These are phyloP conservation scores for Babesia divergens DNA, from an alignment of 169 alveolate species.

Conservation along the genomic window DNA sequence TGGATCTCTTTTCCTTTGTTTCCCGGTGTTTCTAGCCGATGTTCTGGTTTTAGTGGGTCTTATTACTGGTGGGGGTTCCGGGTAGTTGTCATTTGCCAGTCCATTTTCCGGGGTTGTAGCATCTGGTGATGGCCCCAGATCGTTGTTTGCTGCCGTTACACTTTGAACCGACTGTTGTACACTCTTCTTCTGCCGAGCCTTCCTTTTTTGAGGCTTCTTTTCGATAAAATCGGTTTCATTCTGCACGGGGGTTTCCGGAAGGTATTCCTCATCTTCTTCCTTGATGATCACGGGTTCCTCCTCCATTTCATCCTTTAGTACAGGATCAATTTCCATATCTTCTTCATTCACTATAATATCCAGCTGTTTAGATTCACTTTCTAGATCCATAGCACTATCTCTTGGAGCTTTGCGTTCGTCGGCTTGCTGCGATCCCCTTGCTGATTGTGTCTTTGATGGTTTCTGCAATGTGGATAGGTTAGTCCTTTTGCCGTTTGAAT, in stretches of 20 bases:
- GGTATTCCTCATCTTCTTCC: slow-evolving; percentile 9
- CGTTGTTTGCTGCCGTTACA: background rate
- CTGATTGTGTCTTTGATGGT: too few relatives aligned
- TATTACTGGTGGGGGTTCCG: slow-evolving; percentile 8
- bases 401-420: too few relatives aligned
- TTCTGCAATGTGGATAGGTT: too few relatives aligned
- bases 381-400: too few relatives aligned
- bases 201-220: background rate
- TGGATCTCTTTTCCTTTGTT: background rate
- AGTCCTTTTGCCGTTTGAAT: too few relatives aligned
- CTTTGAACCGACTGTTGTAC: background rate
- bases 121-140: background rate
- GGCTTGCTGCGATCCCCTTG: too few relatives aligned
- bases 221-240: background rate
- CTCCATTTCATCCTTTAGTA: slow-evolving; percentile 3
- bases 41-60: slow-evolving; percentile 9
- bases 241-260: slow-evolving; percentile 3
- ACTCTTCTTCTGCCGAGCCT: background rate
- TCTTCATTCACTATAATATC: too few relatives aligned
- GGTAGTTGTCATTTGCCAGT: background rate
- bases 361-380: too few relatives aligned
- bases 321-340: slow-evolving; percentile 4
- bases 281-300: background rate
- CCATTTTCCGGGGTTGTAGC: slow-evolving; percentile 3
- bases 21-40: background rate